phyloP scores from a whole-genome alignment of 768 basidiomycete genomes.

The Pulveroboletus sp. region DNA sequence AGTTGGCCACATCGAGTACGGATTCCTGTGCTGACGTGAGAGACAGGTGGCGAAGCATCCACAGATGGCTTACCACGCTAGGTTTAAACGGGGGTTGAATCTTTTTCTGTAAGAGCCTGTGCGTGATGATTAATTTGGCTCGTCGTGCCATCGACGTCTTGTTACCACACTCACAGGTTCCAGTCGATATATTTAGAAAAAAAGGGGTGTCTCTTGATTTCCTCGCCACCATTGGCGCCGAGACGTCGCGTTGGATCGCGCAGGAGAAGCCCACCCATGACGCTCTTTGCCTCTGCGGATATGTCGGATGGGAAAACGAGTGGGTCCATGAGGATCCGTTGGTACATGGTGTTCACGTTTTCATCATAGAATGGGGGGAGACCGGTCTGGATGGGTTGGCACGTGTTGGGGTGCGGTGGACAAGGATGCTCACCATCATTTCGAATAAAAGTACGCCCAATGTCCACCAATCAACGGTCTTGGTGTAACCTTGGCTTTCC shows the following conservation, averaged over 20 bases:
- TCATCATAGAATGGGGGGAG: conserved; percentile 99
- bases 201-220: conserved; percentile 95
- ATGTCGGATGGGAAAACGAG: conserved; percentile 91
- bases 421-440: conserved; percentile 67
- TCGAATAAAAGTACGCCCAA: conserved; percentile 94
- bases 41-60: not conserved
- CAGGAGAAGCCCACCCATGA: conserved; percentile 85
- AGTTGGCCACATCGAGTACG: conserved; percentile 93
- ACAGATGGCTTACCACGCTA: conserved; percentile 65
- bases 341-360: conserved; percentile 97
- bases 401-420: not conserved
- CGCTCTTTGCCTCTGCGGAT: conserved; percentile 80
- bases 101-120: conserved; percentile 83
- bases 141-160: not conserved
- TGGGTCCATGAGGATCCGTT: conserved; percentile 91
- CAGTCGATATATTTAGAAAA: conserved; percentile 94
- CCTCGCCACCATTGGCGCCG: conserved; percentile 91
- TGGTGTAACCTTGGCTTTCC: conserved; percentile 95
- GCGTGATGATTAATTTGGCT: conserved; percentile 1
- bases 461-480: conserved; percentile 99
- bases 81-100: conserved; percentile 98
- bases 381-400: conserved; percentile 59
- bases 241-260: conserved; percentile 85
- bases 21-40: conserved; percentile 55
- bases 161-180: conserved; percentile 51